These are phyloP conservation scores for Diaporthe citriasiana DNA, from an alignment of 2,329 filamentous ascomycete genomes.

Conservation along the genomic window DNA sequence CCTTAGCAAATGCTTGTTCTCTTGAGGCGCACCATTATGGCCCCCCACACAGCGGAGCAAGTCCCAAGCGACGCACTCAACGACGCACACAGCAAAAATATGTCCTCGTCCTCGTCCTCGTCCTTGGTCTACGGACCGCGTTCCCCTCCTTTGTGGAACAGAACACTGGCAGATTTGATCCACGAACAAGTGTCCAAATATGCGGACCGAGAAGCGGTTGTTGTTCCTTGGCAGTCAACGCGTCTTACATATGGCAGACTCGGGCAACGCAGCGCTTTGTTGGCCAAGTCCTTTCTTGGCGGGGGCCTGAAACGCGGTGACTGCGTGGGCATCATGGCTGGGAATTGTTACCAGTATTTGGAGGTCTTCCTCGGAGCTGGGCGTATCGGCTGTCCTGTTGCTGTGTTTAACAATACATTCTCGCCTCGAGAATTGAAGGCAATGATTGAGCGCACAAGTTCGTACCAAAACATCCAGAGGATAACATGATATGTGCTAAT, in stretches of 20 bases:
- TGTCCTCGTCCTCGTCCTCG: neutral
- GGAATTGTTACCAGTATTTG: constrained; percentile 14
- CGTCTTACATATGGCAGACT: constrained; percentile 3
- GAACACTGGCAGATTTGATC: neutral
- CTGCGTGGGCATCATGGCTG: constrained; percentile 30
- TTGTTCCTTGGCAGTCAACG: neutral
- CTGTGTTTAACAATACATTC: constrained; percentile 20
- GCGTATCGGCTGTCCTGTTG: constrained; percentile 16
- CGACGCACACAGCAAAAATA: neutral
- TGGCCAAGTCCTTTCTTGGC: constrained; percentile 5
- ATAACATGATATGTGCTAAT: neutral
- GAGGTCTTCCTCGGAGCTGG: constrained; percentile 11
- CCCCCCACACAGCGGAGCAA: neutral
- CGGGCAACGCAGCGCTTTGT: constrained; percentile 5
- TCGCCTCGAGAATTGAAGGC: constrained; percentile 13
- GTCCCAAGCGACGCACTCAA: neutral
- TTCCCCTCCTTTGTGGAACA: constrained; percentile 4
- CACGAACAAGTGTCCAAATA: neutral
- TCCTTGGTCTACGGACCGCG: constrained; percentile 3
- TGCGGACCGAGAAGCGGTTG: constrained; percentile 14
- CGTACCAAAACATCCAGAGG: neutral
- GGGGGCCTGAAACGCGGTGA: constrained; percentile 3
- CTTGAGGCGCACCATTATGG: neutral
- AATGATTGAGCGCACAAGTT: constrained; percentile 19
- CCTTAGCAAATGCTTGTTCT: neutral